Evolutionary conservation across 768 basidiomycete genomes (phyloP), one percentile per base, ranked within the genome.

Genomic region (Hericium erinaceus): DNA sequence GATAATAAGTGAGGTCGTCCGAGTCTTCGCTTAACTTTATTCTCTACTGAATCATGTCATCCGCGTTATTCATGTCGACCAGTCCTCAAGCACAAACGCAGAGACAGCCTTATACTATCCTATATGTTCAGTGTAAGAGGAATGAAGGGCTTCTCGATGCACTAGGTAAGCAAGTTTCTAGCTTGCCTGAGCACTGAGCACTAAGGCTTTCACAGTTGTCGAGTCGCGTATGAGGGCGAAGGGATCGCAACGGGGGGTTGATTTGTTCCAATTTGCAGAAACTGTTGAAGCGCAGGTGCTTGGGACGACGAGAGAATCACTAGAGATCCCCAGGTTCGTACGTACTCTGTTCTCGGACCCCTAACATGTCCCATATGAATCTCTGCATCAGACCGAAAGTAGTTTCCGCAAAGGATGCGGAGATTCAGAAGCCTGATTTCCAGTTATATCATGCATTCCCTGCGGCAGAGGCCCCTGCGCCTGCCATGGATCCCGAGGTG

Each of bases 111-210:
- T 85, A 81, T 65, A 87, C 89, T 0, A 85, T 91, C 64, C 69
- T 92, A 37, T 81, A 89, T 37, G 89, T 92, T 70, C 92, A 92
- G 69, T 78, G 89, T 38, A 91, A 90, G 65, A 77, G 90, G 22
- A 86, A 80, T 39, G 89, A 92, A 62, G 89, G 89, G 65, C 87
- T 89, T 39, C 73, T 91, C 49, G 89, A 92, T 71, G 89, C 86
- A 38, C 75, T 92, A 61, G 85, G 89, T 86, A 73, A 64, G 75
- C 69, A 33, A 33, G 28, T 33, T 33, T 33, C 28, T 9, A 33
- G 28, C 28, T 33, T 9, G 28, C 40, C 60, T 57, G 28, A 40
- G 61, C 50, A 58, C 57, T 51, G 13, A 16, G 20, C 24, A 15
- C 28, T 33, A 5, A 33, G 3, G 57, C 46, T 54, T 38, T 62